A percentile compares a stretch with the other conserved stretches of the same genome.
Evolutionary conservation across 2,329 filamentous ascomycete species (phyloP).

Genomic region (Xylariales sp.): DNA sequence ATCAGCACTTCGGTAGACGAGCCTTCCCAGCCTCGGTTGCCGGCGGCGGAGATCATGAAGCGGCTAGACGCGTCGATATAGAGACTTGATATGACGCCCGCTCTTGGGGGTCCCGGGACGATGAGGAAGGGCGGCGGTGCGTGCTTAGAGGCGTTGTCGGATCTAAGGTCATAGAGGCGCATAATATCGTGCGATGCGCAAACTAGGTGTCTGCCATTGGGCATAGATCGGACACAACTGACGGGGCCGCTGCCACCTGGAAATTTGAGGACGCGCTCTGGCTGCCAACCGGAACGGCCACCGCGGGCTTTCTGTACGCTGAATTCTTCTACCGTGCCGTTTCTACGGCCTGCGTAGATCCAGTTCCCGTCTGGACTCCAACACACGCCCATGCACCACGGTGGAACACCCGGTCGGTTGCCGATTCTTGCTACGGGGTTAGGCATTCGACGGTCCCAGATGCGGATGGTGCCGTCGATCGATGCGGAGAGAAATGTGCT

Average conservation of each 20-base stretch:
- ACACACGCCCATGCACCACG: conserved; percentile 97
- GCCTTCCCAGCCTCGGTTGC: conserved; percentile 95
- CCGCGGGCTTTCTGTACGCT: conserved; percentile 79
- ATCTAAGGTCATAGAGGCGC: conserved; percentile 86
- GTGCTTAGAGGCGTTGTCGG: conserved; percentile 73
- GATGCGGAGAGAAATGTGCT: conserved; percentile 89
- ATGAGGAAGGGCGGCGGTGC: conserved; percentile 95
- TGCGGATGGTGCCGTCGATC: conserved; percentile 86
- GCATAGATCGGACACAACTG: conserved; percentile 88
- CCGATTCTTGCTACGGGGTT: conserved; percentile 83
- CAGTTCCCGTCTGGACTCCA: conserved; percentile 97
- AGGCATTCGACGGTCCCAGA: conserved; percentile 88
- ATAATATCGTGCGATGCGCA: conserved; percentile 96
- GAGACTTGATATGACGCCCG: conserved; percentile 86
- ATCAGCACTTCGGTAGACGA: conserved; percentile 88
- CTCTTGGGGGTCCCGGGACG: conserved; percentile 84
- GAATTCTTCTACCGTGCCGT: conserved; percentile 94
- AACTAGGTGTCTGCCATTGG: conserved; percentile 89
- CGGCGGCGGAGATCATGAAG: conserved; percentile 92
- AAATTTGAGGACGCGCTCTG: conserved; percentile 85
- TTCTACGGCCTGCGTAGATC: conserved; percentile 91
- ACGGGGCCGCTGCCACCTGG: conserved; percentile 90
- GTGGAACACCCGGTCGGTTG: conserved; percentile 80
- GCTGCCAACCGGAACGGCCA: conserved; percentile 73
- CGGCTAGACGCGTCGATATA: conserved; percentile 88